Percentiles rank a stretch among this genome's conserved stretches.
Conservation (phyloP, 495 filamentous ascomycete genomes). For the Penicillium crystallinum region DNA sequence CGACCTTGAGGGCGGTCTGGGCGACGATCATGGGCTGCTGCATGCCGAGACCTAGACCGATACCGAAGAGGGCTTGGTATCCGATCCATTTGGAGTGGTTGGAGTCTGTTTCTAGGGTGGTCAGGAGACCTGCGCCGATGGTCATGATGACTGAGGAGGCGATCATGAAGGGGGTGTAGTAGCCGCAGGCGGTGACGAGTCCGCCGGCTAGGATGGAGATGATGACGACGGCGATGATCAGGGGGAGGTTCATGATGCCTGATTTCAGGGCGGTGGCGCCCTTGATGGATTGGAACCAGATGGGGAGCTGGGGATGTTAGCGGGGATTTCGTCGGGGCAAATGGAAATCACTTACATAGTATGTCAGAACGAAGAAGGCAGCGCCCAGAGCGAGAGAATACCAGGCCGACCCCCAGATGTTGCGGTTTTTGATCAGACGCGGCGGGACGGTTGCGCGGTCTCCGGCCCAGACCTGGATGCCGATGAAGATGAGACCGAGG, state of each 20-base stretch:
- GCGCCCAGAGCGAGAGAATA: conserved; percentile 55
- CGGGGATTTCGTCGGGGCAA: neutral
- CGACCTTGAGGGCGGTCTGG: conserved; percentile 57
- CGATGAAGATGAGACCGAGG: conserved; percentile 56
- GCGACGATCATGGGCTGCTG: conserved; percentile 64
- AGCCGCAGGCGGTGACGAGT: conserved; percentile 57
- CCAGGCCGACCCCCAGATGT: conserved; percentile 50
- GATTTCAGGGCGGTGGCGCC: conserved; percentile 60
- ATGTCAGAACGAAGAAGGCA: conserved; percentile 63
- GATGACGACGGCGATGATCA: conserved; percentile 60
- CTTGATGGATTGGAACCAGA: conserved; percentile 89
- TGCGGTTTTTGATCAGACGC: conserved; percentile 67
- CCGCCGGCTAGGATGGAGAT: conserved; percentile 57
- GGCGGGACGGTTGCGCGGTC: conserved; percentile 75
- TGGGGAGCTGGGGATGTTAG: conserved; percentile 56
- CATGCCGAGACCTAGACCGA: conserved; percentile 64
- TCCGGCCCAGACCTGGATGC: conserved; percentile 59
- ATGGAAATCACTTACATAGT: conserved; percentile 31
- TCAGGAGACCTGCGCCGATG: conserved; percentile 66
- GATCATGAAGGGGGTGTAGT: conserved; percentile 74
- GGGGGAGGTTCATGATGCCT: conserved; percentile 72
- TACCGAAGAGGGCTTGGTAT: conserved; percentile 66
- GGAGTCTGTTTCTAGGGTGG: conserved; percentile 55
- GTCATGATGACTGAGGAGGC: conserved; percentile 51
- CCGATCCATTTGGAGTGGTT: conserved; percentile 65